Percentiles rank a stretch among this genome's conserved stretches.
Evolutionary conservation across 1,284 basidiomycete species (phyloP).

Genomic region (Inonotus obliquus): DNA sequence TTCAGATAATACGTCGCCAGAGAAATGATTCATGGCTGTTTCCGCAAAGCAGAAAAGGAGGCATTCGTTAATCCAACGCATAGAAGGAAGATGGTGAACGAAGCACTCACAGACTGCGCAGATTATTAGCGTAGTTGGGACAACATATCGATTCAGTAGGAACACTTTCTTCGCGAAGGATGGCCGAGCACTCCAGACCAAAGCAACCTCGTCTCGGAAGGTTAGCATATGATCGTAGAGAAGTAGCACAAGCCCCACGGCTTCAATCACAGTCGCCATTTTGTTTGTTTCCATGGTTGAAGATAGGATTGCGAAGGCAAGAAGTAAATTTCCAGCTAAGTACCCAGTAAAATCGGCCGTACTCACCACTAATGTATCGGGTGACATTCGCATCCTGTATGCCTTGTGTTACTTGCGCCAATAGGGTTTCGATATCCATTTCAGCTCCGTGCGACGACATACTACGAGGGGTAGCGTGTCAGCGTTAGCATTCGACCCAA

Average conservation of each 20-base stretch:
- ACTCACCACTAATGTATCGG: background rate
- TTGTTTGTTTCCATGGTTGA: background rate
- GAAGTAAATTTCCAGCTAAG: background rate
- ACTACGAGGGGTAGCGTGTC: background rate
- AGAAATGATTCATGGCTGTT: slow-evolving; percentile 7
- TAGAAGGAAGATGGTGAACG: background rate
- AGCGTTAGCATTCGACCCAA: background rate
- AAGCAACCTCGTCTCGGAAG: slow-evolving; percentile 23
- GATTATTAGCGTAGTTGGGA: slow-evolving; percentile 8
- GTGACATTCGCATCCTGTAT: background rate
- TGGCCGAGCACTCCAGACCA: slow-evolving; percentile 21
- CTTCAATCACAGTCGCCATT: slow-evolving; percentile 20
- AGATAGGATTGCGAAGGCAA: background rate
- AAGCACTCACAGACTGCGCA: slow-evolving; percentile 7
- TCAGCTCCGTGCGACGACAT: background rate
- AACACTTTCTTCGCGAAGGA: slow-evolving; percentile 21
- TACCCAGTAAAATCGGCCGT: background rate
- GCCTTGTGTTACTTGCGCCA: background rate
- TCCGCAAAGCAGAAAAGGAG: background rate
- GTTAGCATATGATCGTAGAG: slow-evolving; percentile 27
- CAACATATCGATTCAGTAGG: slow-evolving; percentile 23
- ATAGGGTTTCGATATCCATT: background rate
- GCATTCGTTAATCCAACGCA: background rate
- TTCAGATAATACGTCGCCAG: background rate
- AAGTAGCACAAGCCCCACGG: slow-evolving; percentile 21